Percentiles rank a stretch among this genome's conserved stretches.
phyloP scores from a whole-genome alignment of 768 basidiomycete genomes.

The Naganishia randhawae region DNA sequence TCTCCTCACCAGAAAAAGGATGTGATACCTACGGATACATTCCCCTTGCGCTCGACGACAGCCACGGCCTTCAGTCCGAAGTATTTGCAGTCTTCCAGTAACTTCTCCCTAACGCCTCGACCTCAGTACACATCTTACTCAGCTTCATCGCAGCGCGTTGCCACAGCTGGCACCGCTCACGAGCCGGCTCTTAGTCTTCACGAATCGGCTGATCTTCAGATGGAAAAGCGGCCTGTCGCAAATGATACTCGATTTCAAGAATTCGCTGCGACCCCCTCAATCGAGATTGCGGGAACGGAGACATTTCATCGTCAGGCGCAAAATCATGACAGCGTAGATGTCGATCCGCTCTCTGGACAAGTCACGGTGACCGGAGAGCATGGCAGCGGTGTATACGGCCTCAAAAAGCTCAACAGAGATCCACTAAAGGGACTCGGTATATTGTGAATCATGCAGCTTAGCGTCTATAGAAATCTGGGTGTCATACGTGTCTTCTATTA shows the following conservation, averaged over 20 bases:
- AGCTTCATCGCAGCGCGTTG: neutral
- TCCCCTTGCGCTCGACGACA: neutral
- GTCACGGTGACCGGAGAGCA: neutral
- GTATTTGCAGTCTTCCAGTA: neutral
- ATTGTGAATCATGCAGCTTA: neutral
- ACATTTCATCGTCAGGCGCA: no score
- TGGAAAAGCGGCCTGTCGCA: neutral
- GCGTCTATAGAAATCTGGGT: neutral
- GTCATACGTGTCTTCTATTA: conserved; percentile 41
- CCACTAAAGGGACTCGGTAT: conserved; percentile 12
- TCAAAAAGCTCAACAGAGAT: neutral
- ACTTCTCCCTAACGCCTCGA: neutral
- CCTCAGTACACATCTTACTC: neutral
- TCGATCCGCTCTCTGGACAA: conserved; percentile 11
- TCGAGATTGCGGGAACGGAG: neutral
- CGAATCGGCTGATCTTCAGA: neutral
- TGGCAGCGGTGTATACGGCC: neutral
- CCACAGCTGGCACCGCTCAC: neutral
- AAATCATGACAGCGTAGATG: neutral
- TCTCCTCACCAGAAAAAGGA: neutral
- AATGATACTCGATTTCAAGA: neutral
- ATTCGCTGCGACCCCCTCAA: neutral
- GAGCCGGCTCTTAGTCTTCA: neutral
- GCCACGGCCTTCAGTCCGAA: neutral
- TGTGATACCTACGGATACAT: neutral